Conservation (phyloP, 768 basidiomycete species). For the Panus rudis region DNA sequence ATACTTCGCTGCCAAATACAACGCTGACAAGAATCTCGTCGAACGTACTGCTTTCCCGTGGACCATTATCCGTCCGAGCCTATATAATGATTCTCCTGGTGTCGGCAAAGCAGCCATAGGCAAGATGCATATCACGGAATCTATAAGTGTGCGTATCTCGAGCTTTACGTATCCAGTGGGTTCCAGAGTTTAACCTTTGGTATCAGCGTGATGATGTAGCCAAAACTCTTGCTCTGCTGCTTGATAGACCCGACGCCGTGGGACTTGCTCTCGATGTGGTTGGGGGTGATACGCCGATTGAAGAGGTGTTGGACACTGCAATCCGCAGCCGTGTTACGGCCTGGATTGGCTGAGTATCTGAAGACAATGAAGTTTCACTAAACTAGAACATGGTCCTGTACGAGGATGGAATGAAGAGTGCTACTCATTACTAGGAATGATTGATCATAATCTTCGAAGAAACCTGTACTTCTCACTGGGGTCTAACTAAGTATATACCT, state of each 20-base stretch:
- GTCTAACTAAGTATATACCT: too few relatives aligned
- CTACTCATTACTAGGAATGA: too few relatives aligned
- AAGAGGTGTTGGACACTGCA: constrained; percentile 39
- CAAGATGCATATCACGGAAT: constrained; percentile 41
- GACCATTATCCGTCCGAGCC: constrained; percentile 62
- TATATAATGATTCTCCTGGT: constrained; percentile 41
- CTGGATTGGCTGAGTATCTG: constrained; percentile 11
- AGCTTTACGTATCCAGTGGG: too few relatives aligned
- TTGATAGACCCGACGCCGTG: constrained; percentile 43
- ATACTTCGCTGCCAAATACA: too few relatives aligned
- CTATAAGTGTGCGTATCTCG: too few relatives aligned
- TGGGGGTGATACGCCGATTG: constrained; percentile 41
- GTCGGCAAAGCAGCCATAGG: constrained; percentile 48
- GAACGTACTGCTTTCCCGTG: constrained; percentile 54
- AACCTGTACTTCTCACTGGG: too few relatives aligned
- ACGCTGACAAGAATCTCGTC: constrained; percentile 35
- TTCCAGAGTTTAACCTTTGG: too few relatives aligned
- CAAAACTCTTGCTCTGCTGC: constrained; percentile 33
- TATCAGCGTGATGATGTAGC: constrained; percentile 58
- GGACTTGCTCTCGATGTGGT: constrained; percentile 54
- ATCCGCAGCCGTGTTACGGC: constrained; percentile 41
- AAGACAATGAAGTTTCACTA: too few relatives aligned
- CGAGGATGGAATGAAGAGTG: too few relatives aligned
- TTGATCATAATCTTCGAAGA: too few relatives aligned
- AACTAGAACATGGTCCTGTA: too few relatives aligned